Evolutionary conservation across 73 alveolate species (phyloP).

Genomic region (Halteria grandinella): DNA sequence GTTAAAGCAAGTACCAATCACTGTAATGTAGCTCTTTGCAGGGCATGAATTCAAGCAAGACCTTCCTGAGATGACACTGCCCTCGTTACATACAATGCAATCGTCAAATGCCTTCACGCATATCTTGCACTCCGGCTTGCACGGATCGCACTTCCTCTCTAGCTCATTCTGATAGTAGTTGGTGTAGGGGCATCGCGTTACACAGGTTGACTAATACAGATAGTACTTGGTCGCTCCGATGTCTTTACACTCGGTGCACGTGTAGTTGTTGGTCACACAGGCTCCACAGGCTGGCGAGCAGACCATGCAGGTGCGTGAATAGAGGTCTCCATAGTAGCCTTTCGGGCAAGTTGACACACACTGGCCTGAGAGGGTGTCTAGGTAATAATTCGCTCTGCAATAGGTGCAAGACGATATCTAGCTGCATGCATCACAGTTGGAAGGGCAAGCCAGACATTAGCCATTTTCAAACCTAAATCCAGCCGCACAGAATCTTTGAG

Average conservation of each 20-base stretch:
- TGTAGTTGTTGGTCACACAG: constrained; percentile 9
- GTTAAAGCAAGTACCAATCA: constrained; percentile 2
- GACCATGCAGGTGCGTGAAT: constrained; percentile 6
- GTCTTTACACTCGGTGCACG: constrained; percentile 10
- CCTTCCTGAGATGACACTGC: not conserved
- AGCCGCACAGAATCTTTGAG: too few relatives aligned
- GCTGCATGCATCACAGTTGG: too few relatives aligned
- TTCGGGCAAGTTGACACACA: constrained; percentile 10
- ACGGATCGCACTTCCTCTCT: not conserved
- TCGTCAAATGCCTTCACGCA: not conserved
- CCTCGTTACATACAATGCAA: constrained; percentile 7
- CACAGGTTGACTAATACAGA: not conserved
- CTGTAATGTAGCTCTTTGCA: not conserved
- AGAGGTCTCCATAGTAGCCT: not conserved
- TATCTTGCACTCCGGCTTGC: constrained; percentile 3
- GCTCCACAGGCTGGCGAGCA: constrained; percentile 14
- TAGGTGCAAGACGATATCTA: too few relatives aligned
- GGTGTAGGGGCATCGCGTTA: not conserved
- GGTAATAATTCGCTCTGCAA: too few relatives aligned
- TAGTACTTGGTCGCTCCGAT: not conserved
- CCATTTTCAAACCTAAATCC: too few relatives aligned
- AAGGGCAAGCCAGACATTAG: too few relatives aligned
- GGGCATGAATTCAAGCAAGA: constrained; percentile 3
- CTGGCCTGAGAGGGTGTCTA: too few relatives aligned
- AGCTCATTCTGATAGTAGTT: not conserved